Evolutionary conservation across 345 rosid genomes (phyloP).

Genomic region (Eucalyptus melliodora): DNA sequence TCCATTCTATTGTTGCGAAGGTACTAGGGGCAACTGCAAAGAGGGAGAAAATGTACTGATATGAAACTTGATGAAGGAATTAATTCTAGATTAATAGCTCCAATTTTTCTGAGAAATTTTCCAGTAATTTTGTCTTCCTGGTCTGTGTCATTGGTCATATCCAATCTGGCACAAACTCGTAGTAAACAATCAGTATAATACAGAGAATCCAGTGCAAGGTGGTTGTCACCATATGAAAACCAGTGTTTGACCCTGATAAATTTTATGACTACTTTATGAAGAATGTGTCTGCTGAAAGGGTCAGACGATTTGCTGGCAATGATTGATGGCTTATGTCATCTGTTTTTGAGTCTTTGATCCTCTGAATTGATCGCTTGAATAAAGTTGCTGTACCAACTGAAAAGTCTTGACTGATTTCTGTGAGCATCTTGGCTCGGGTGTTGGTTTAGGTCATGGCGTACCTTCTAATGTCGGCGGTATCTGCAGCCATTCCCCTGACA

Average conservation of each 20-base stretch:
- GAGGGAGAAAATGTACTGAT: neutral
- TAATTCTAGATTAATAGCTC: neutral
- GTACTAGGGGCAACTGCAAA: neutral
- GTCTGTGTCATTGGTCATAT: neutral
- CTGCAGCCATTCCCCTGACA: conserved; percentile 4
- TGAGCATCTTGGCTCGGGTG: neutral
- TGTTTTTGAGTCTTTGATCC: neutral
- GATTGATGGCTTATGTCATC: neutral
- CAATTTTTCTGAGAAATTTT: neutral
- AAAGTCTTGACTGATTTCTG: neutral
- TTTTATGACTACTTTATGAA: neutral
- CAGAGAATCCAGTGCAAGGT: neutral
- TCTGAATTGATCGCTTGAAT: neutral
- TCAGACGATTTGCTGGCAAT: neutral
- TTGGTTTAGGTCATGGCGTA: conserved; percentile 10
- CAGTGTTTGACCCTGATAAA: neutral
- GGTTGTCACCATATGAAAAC: neutral
- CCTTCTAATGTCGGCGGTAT: conserved; percentile 11
- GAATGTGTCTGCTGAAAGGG: neutral
- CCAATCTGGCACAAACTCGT: neutral
- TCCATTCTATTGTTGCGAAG: neutral
- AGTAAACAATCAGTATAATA: neutral
- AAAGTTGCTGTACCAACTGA: neutral
- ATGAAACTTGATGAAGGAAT: neutral
- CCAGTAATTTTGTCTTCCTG: neutral